Evolutionary conservation across 164 flowering plant genomes (phyloP), one percentile per base, ranked within the genome.

Genomic region (Umbellularia californica): DNA sequence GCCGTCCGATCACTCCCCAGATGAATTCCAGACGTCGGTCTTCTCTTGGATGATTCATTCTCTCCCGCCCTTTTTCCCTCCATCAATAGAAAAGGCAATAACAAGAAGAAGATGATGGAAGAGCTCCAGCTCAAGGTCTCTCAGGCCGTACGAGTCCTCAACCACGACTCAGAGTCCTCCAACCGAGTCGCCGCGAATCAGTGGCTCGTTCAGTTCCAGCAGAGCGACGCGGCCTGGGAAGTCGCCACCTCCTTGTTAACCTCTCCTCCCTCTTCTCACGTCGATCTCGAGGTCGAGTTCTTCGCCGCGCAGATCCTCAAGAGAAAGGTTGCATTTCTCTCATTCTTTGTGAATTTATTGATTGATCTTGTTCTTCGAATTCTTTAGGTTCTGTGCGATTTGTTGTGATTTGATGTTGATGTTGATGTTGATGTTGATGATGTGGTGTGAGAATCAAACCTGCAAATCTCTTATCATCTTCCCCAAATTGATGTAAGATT

Each of bases 171-270:
- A 0, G 84, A 91, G 30, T 91, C 99, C 5, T 88, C 91, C 79
- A 93, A 89, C 84, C 92, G 99, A 41, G 90, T 95, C 3, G 97
- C 97, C 23, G 97, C 99, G 0, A 95, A 91, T 80, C 99, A 95
- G 79, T 95, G 99, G 97, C 89, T 93, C n/a, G 95, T 95, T 27
- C 97, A 91, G 76, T 92, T 95, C 69, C 98, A 95, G 81, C 93
- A 95, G 70, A 87, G 90, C 73, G 87, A 88, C 65, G 88, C 91
- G 15, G 98, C 94, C 60, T 95, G 98, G 97, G 91, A 92, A 72
- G 89, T 92, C 50, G 89, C 97, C 77, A 88, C 92, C 5, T 86
- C 93, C 55, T 84, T 95, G n/a, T 97, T 95, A 82, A 87, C 93
- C 69, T 83, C 92, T 77, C 79, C 79, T 77, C 86, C 68, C 15